Evolutionary conservation across 352 stramenopile species (phyloP), one percentile per base, ranked within the genome.

Genomic region (Phytophthora rubi): DNA sequence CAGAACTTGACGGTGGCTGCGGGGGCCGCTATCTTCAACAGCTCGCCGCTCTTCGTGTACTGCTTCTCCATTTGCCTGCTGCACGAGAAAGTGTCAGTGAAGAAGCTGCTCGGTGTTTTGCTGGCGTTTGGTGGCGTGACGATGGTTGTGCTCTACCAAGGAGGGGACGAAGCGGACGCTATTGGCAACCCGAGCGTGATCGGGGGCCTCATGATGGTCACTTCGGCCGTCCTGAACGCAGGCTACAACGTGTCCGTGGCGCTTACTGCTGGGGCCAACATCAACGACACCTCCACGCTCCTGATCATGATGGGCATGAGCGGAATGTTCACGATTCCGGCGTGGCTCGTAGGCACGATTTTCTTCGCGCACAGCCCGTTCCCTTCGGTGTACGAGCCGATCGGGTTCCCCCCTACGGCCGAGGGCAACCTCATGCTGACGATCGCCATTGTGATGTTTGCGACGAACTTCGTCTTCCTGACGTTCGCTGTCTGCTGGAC

Each of bases 21-120:
- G 0, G 79, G 79, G 39, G 84, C 75, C 0, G 75, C 79, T 4
- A 83, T 87, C 47, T 87, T 85, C 79, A 89, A 85, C 64, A 80
- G 68, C 58, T 83, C 77, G 35, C 79, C 79, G 33, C 71, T 90
- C 13, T 90, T 86, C 58, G 79, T 87, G 6, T 88, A 85, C 76
- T 86, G 75, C 65, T 90, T 90, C 56, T 90, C 82, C 16, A 78
- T 88, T 39, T 90, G 79, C 61, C 79, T 86, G 4, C 59, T 89
- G 42, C 53, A 71, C 64, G 81, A 87, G 47, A 69, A 72, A 35
- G 44, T 77, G 39, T 75, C 68, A 15, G 33, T 62, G 32, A 61
- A 65, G 39, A 87, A 88, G 35, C 53, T 87, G 21, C 69, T 60
- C 18, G 77, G 75, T 7, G 77, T 86, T 1, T 30, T 82, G 32